Conservation (phyloP, 176 grass and related monocot species). For the Chrysopogon serrulatus region DNA sequence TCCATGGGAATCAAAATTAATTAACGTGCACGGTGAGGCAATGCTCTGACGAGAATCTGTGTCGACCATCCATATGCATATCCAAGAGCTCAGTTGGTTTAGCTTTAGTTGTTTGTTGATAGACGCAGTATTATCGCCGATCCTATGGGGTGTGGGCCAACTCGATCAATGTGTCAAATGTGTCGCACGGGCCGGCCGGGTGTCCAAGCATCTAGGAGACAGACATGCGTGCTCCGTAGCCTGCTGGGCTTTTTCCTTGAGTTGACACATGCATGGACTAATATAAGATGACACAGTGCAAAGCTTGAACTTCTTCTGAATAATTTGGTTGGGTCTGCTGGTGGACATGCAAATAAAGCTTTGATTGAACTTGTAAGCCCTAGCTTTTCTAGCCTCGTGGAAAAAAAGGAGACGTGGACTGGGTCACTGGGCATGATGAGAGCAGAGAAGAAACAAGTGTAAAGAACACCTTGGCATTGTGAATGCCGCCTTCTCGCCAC, state of each 20-base stretch:
- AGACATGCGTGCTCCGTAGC: not conserved
- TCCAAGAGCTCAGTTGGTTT: not conserved
- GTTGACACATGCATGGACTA: not conserved
- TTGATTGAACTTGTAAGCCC: slow-evolving; percentile 6
- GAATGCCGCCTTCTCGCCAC: slow-evolving; percentile 23
- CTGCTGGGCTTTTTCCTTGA: not conserved
- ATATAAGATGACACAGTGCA: not conserved
- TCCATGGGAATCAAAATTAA: not conserved
- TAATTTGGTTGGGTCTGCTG: not conserved
- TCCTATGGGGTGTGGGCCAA: not conserved
- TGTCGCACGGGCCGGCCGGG: slow-evolving; percentile 6
- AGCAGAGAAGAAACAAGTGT: not conserved
- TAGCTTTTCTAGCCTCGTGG: slow-evolving; percentile 22
- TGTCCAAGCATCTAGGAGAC: slow-evolving; percentile 2
- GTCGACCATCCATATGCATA: not conserved
- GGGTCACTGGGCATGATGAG: not conserved
- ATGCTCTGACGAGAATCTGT: slow-evolving; percentile 18
- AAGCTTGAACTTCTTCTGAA: not conserved
- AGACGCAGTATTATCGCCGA: not conserved
- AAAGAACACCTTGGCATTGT: not conserved
- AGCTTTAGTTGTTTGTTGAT: not conserved
- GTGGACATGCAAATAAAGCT: slow-evolving; percentile 5
- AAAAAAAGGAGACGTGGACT: not conserved
- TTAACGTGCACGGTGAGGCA: not conserved
- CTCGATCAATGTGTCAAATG: slow-evolving; percentile 21